Conservation (phyloP, 192 early-diverging fungal genomes). For the Coemansia aciculifera region DNA sequence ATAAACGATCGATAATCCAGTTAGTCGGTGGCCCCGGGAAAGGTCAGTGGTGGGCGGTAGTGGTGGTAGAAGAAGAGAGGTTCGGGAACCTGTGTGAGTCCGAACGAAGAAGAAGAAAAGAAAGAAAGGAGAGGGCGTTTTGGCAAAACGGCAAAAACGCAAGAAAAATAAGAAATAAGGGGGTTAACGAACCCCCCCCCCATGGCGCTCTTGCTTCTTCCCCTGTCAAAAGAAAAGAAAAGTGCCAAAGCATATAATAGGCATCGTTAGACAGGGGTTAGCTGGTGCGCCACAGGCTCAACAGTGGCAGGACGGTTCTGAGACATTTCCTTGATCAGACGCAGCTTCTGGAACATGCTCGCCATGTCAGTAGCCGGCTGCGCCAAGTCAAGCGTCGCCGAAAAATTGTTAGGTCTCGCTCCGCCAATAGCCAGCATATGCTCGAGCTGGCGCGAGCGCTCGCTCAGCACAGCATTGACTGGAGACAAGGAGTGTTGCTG, state of each 20-base stretch:
- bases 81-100: not conserved
- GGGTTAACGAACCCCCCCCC: not conserved
- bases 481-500: slow-evolving; percentile 10
- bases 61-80: not conserved
- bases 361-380: slow-evolving; percentile 24
- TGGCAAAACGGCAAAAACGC: too few species aligned
- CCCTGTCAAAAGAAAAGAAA: slow-evolving; percentile 12
- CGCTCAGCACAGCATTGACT: slow-evolving; percentile 23
- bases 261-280: slow-evolving; percentile 43
- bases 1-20: not conserved
- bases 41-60: not conserved
- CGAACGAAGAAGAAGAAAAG: slow-evolving; percentile 8
- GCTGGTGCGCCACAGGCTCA: slow-evolving; percentile 17
- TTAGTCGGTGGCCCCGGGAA: not conserved
- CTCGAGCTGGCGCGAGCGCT: slow-evolving; percentile 45
- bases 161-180: slow-evolving; percentile 2
- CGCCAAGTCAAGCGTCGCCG: slow-evolving; percentile 21
- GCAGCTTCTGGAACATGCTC: slow-evolving; percentile 49
- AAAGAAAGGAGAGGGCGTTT: not conserved
- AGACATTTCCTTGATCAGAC: slow-evolving; percentile 34
- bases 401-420: slow-evolving; percentile 7
- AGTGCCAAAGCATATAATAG: slow-evolving; percentile 40
- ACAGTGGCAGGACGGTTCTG: slow-evolving; percentile 30
- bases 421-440: slow-evolving; percentile 25
- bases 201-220: not conserved